A percentile compares a stretch with the other conserved stretches of the same genome.
Conservation (phyloP, 1,284 basidiomycete genomes). For the Microbotryum lychnidis-dioicae region DNA sequence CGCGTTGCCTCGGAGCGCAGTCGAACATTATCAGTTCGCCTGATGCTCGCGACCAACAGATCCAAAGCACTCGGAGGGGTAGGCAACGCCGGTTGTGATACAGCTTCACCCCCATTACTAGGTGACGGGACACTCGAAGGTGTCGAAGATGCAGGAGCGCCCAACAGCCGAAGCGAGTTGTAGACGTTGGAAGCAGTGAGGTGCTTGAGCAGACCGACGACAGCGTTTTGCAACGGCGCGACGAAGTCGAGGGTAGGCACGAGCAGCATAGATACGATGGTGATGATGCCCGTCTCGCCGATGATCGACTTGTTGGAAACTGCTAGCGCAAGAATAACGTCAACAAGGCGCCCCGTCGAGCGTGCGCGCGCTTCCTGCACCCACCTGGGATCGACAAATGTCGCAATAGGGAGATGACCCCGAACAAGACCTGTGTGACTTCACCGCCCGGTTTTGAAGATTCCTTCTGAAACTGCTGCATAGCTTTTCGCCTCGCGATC, state of each 20-base stretch:
- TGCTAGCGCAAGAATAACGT: background rate
- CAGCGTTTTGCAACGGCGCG: constrained; percentile 75
- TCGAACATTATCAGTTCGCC: constrained; percentile 69
- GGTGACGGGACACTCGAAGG: background rate
- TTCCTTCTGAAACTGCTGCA: constrained; percentile 2
- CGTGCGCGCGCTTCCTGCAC: background rate
- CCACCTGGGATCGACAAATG: constrained; percentile 63
- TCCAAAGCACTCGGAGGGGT: constrained; percentile 48
- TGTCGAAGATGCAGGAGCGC: constrained; percentile 28
- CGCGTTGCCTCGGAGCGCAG: constrained; percentile 83
- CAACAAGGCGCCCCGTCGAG: no score
- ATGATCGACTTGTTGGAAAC: constrained; percentile 54
- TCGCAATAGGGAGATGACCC: constrained; percentile 62
- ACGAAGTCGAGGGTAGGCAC: constrained; percentile 63
- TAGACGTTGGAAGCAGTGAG: constrained; percentile 66
- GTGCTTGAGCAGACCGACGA: constrained; percentile 81
- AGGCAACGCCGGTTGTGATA: constrained; percentile 42
- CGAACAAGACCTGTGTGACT: constrained; percentile 34
- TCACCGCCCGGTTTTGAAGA: constrained; percentile 20
- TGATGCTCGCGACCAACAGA: constrained; percentile 63
- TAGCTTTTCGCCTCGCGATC: constrained; percentile 6
- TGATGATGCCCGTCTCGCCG: constrained; percentile 56
- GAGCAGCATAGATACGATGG: constrained; percentile 55
- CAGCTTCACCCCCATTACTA: background rate
- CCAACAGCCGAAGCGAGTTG: constrained; percentile 48